These are phyloP conservation scores for Tricholoma matsutake DNA, from an alignment of 768 basidiomycete genomes.

Conservation along the genomic window DNA sequence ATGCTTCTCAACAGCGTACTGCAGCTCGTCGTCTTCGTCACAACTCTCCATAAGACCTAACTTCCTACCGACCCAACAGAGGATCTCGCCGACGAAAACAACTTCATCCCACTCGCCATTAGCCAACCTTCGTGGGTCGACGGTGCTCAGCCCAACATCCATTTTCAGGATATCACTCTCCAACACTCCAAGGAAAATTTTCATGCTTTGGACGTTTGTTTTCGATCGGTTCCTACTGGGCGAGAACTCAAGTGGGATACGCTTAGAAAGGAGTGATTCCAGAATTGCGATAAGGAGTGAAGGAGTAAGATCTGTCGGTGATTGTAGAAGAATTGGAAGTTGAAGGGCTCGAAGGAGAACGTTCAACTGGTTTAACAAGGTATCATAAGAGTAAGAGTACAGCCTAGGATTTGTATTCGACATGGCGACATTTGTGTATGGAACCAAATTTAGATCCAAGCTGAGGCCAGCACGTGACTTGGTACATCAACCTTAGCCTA, in stretches of 20 bases:
- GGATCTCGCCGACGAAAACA: conserved; percentile 59
- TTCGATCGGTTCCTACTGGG: conserved; percentile 2
- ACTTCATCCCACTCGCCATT: conserved; percentile 64
- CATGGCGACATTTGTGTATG: conserved; percentile 17
- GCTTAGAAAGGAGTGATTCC: conserved; percentile 53
- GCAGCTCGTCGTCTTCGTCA: conserved; percentile 1
- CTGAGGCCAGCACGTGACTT: too few species aligned
- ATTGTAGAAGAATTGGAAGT: conserved; percentile 31
- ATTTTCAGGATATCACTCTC: conserved; percentile 58
- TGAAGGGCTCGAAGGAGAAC: conserved; percentile 11
- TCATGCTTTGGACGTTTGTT: conserved; percentile 60
- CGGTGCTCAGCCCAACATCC: conserved; percentile 60
- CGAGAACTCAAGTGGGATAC: conserved; percentile 38
- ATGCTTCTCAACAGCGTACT: neutral
- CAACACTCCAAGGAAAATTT: conserved; percentile 72
- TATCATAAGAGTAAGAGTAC: neutral
- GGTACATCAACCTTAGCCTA: too few species aligned
- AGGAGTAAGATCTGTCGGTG: conserved; percentile 65
- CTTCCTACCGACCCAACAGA: conserved; percentile 65
- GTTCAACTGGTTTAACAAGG: conserved; percentile 16
- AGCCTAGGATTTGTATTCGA: neutral
- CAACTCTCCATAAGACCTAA: conserved; percentile 27
- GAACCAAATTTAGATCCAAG: neutral
- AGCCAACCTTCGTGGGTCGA: conserved; percentile 67
- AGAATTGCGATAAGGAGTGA: conserved; percentile 68